These are phyloP conservation scores for Candida ovalis DNA, from an alignment of 805 yeast species.

Conservation along the genomic window DNA sequence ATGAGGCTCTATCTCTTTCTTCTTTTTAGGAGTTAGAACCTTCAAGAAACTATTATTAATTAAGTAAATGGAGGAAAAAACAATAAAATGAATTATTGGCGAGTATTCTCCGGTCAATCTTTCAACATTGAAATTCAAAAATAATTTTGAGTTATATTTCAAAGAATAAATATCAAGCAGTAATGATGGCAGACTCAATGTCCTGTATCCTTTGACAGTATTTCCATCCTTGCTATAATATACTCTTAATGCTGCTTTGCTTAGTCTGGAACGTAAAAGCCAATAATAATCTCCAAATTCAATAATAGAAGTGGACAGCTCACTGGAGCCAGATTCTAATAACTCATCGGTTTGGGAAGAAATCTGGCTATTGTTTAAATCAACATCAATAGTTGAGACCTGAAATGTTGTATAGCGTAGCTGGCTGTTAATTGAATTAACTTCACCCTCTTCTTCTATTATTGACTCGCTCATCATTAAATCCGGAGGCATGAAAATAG, in stretches of 20 bases:
- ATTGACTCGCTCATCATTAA: not conserved
- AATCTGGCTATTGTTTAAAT: not conserved
- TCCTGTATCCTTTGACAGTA: not conserved
- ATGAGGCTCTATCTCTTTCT: not conserved
- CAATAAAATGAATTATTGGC: constrained; percentile 41
- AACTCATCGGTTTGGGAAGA: not conserved
- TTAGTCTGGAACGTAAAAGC: not conserved
- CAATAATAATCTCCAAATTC: not conserved
- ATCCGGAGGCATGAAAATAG: constrained; percentile 16
- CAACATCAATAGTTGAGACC: not conserved
- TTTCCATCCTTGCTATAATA: not conserved
- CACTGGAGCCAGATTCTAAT: constrained; percentile 1
- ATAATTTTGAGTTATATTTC: constrained; percentile 6
- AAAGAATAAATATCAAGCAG: constrained; percentile 1
- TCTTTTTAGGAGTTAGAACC: not conserved
- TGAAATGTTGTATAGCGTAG: not conserved
- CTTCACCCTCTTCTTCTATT: not conserved
- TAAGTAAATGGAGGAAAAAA: constrained; percentile 42
- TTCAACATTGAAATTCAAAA: constrained; percentile 1
- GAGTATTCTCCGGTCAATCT: constrained; percentile 37
- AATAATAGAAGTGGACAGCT: not conserved
- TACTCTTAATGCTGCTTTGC: not conserved
- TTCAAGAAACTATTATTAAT: constrained; percentile 36
- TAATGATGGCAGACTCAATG: constrained; percentile 9
- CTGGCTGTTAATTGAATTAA: not conserved